Base-by-base conservation (phyloP, 352 stramenopile genomes). In the Phytophthora podocarpi region DNA sequence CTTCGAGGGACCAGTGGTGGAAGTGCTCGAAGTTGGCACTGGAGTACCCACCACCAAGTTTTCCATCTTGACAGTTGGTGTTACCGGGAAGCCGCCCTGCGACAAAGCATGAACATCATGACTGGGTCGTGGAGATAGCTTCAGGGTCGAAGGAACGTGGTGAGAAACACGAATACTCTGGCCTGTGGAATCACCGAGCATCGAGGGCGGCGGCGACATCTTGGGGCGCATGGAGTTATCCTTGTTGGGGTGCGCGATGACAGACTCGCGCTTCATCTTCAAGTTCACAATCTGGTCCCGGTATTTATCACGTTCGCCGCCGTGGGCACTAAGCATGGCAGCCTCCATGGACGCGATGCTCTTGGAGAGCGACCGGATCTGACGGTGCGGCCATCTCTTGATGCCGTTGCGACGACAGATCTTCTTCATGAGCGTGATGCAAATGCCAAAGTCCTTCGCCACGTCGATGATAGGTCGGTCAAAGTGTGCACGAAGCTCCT, bases 381-480 rank as follows among this genome's bases (percentile, higher is more conserved):
- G 84, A 40, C 84, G 82, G 62, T 91, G 80, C 26, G 84, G 84
- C 84, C 84, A 93, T 27, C 81, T 74, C 39, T 78, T 78, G 51
- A 93, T 81, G 26, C 82, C 82, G 52, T 91, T 91, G 26, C 85
- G 82, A 59, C 84, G 82, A 62, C 84, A 93, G 50, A 93, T 91
- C 64, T 90, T 90, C 70, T 93, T 96, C 87, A 96, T 96, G 35
- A 96, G 76, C 56, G 87, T 96, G 67, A 96, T 96, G 62, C 87
- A 96, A 39, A 96, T 93, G 24, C 87, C 87, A 79, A 96, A 96
- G 54, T 93, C 81, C 67, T 93, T 92, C 20, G 87, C 87, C n/a
- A 96, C 87, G 42, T 96, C 87, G 39, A 94, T 91, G 64, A 96
- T 94, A 3, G 87, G 87, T 6, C 85, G 82, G 40, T 96, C 85